Conservation (phyloP, 176 grass and related monocot species). For the Triticum dicoccoides region DNA sequence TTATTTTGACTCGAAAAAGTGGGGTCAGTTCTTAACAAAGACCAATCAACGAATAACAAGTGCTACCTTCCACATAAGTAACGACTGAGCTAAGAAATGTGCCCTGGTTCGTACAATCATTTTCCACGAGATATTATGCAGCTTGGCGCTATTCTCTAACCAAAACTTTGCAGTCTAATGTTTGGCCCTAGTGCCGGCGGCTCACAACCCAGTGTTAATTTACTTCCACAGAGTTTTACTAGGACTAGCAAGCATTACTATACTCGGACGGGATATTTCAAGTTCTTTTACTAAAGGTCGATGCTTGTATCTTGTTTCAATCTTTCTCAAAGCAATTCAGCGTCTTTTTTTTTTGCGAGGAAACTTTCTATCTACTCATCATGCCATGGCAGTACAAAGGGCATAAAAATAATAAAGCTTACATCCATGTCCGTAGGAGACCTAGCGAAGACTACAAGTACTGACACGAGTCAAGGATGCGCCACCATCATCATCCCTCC, state of each 20-base stretch:
- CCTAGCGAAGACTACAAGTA: too few species aligned
- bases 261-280: not conserved
- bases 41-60: slow-evolving; percentile 33
- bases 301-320: not conserved
- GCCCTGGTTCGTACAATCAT: not conserved
- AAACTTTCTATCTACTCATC: too few species aligned
- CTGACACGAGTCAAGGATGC: too few species aligned
- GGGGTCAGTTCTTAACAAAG: slow-evolving; percentile 45
- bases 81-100: slow-evolving; percentile 9
- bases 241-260: not conserved
- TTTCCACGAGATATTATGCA: not conserved
- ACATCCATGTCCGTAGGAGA: too few species aligned
- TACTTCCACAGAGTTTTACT: slow-evolving; percentile 10
- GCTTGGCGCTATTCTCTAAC: not conserved
- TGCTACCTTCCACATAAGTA: slow-evolving; percentile 26
- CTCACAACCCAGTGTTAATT: not conserved
- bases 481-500: too few species aligned
- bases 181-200: slow-evolving; percentile 22
- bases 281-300: not conserved
- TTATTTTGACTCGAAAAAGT: slow-evolving; percentile 27
- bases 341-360: too few species aligned
- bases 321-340: not conserved
- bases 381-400: too few species aligned
- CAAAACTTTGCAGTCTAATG: not conserved
- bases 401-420: too few species aligned